These are phyloP conservation scores for Pythium periplocum DNA, from an alignment of 352 stramenopile species.

Conservation along the genomic window DNA sequence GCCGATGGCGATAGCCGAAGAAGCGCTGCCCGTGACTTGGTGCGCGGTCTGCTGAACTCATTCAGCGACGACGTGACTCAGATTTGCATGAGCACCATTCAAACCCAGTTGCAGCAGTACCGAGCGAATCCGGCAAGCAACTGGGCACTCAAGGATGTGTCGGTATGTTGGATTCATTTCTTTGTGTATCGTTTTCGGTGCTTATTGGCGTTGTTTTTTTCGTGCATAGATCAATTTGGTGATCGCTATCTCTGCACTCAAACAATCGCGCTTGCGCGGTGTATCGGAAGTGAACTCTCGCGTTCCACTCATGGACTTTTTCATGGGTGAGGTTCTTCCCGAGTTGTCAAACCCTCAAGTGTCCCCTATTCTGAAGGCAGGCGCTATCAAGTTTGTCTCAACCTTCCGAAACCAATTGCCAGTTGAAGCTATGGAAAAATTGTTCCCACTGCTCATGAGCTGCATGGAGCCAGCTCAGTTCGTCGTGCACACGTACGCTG, in stretches of 20 bases:
- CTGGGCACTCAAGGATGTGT: slow-evolving; percentile 95
- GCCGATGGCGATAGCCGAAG: slow-evolving; percentile 95
- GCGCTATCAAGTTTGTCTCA: slow-evolving; percentile 98
- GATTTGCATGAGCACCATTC: slow-evolving; percentile 92
- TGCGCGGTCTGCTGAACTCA: slow-evolving; percentile 92
- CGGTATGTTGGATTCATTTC: slow-evolving; percentile 36
- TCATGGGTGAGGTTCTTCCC: slow-evolving; percentile 90
- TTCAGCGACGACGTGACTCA: slow-evolving; percentile 92
- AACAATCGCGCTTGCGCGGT: slow-evolving; percentile 89
- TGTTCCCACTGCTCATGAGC: slow-evolving; percentile 92
- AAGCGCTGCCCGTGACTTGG: slow-evolving; percentile 92
- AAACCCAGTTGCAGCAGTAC: slow-evolving; percentile 91
- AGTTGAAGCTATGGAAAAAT: slow-evolving; percentile 85
- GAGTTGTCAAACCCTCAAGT: slow-evolving; percentile 86
- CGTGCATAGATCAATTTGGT: slow-evolving; percentile 86
- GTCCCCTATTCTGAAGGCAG: slow-evolving; percentile 94
- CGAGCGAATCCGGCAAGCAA: slow-evolving; percentile 74
- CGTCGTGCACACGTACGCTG: slow-evolving; percentile 98
- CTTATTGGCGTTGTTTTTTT: not conserved
- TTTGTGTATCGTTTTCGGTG: not conserved
- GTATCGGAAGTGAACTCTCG: slow-evolving; percentile 94
- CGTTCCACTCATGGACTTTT: slow-evolving; percentile 97
- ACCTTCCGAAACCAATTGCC: slow-evolving; percentile 97
- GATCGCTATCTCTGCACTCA: slow-evolving; percentile 93
- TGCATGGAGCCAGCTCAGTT: slow-evolving; percentile 82